Evolutionary conservation across 257 asterid genomes (phyloP).

Genomic region (Solanum paucissectum): DNA sequence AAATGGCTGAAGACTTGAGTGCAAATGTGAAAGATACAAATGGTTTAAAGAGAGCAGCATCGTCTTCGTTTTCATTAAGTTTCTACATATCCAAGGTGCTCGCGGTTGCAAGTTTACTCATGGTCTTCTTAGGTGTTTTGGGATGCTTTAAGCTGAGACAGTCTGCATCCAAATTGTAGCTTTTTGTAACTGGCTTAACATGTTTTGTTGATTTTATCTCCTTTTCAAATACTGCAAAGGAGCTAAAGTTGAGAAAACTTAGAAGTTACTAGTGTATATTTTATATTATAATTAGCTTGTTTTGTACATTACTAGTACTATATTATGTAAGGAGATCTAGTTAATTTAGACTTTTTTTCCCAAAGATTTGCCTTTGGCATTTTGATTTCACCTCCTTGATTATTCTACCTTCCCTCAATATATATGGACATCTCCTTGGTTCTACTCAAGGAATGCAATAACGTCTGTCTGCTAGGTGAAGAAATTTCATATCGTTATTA

Average conservation of each 20-base stretch:
- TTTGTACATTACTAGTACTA: not conserved
- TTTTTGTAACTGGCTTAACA: not conserved
- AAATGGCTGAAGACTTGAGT: not conserved
- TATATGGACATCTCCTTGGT: not conserved
- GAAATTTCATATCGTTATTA: not conserved
- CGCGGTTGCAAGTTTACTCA: conserved; percentile 22
- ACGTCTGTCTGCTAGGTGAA: not conserved
- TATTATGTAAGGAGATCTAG: not conserved
- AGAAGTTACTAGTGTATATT: not conserved
- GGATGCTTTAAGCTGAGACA: conserved; percentile 12
- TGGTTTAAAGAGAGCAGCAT: conserved; percentile 1
- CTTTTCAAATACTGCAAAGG: not conserved
- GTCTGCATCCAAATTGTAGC: not conserved
- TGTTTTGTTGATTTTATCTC: not conserved
- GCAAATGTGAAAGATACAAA: not conserved
- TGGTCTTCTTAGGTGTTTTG: conserved; percentile 27
- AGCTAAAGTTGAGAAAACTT: not conserved
- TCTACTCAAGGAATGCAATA: not conserved
- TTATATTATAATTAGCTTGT: not conserved
- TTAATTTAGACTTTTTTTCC: not conserved
- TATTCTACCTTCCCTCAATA: not conserved
- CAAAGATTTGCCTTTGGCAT: not conserved
- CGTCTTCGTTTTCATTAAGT: not conserved
- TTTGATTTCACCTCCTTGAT: not conserved
- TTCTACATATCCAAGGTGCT: conserved; percentile 31